These are phyloP conservation scores for Boletus coccyginus DNA, from an alignment of 768 basidiomycete species.

Conservation along the genomic window DNA sequence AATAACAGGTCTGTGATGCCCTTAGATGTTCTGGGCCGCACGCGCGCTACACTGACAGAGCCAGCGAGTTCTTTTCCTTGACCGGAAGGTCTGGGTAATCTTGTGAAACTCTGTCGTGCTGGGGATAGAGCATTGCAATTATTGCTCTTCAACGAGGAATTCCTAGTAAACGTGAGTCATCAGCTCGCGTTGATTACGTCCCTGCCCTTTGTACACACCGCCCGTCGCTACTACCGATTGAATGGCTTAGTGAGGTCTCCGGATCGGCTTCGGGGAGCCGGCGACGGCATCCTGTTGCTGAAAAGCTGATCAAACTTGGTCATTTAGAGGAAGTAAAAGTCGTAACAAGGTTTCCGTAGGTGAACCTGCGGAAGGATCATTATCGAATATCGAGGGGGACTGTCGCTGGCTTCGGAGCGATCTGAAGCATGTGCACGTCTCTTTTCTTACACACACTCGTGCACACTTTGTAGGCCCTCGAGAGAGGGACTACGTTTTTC, in stretches of 20 bases:
- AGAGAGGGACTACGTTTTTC: no score
- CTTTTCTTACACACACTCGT: no score
- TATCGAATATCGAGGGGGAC: no score
- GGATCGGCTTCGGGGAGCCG: no score
- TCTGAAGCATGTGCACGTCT: no score
- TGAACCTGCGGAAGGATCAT: no score
- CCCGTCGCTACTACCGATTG: slow-evolving; percentile 90
- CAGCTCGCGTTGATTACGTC: slow-evolving; percentile 88
- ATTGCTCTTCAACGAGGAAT: slow-evolving; percentile 92
- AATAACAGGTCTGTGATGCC: slow-evolving; percentile 92
- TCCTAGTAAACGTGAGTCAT: slow-evolving; percentile 75
- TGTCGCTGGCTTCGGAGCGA: no score
- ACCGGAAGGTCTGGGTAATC: slow-evolving; percentile 77
- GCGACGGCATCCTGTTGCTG: no score
- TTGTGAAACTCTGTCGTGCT: slow-evolving; percentile 79
- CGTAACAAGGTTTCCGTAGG: no score
- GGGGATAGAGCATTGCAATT: slow-evolving; percentile 91
- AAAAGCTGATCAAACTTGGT: no score
- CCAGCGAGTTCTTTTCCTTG: slow-evolving; percentile 80
- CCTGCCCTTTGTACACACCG: slow-evolving; percentile 91
- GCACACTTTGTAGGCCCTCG: no score
- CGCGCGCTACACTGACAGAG: slow-evolving; percentile 87
- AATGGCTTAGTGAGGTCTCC: slow-evolving; percentile 87
- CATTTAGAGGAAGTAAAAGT: no score
- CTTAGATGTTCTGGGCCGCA: slow-evolving; percentile 90